Evolutionary conservation across 2,329 filamentous ascomycete genomes (phyloP), one percentile per base, ranked within the genome.

Genomic region (Aspergillus puulaauensis): DNA sequence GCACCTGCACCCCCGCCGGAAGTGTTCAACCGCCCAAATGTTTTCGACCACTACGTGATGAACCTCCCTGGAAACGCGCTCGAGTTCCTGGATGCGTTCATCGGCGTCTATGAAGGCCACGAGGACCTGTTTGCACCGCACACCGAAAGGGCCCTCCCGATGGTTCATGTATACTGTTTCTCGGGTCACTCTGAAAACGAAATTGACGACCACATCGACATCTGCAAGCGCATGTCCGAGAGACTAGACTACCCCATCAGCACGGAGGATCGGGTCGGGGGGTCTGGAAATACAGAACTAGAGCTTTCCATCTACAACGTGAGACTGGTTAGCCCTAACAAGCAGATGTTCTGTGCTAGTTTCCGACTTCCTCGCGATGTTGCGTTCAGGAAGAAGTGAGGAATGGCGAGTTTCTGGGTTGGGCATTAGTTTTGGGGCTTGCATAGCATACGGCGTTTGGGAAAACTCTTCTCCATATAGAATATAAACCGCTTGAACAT

Each of bases 141-240:
- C 57, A 88, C 85, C 1, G 71, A 73, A 8, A 79, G 79, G 11
- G 80, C 81, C 60, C 79, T 98, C 48, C 95, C 95, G 0, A 82
- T 96, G 76, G 81, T 98, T 12, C 95, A 99, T 73, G 90, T 90
- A n/a, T 91, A 99, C 78, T 96, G 92, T 78, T 99, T 99, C 77
- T 89, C 89, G 23, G 86, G 88, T 43, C 93, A 96, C 77, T 87
- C 83, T 50, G 88, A 91, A 37, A 87, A 91, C 66, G 89, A 91
- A 58, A 82, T 84, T 3, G 84, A 86, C 53, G 77, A 79, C 60
- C 73, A 74, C 41, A 63, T 73, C 2, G 83, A 90, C 57, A 86
- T 93, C 57, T 90, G 87, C 69, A 79, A 83, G 63, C 82, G 88
- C 52, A 82, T 95, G 43, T 85, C 84, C 2, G 72, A 81, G 62